phyloP scores from a whole-genome alignment of 1,284 basidiomycete genomes.

The Entoloma clypeatum region DNA sequence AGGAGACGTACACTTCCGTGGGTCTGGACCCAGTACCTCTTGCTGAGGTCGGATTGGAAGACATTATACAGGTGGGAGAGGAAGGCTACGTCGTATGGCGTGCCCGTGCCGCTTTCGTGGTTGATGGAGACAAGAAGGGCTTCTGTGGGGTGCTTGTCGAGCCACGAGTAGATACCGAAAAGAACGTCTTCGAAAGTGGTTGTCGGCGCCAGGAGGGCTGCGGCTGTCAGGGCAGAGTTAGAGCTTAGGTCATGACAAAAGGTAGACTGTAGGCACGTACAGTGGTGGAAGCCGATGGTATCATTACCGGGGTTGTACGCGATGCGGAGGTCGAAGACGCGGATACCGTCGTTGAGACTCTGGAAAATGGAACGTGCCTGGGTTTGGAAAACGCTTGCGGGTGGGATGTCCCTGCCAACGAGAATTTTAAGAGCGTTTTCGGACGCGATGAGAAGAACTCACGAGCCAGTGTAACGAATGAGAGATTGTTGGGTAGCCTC shows the following conservation, averaged over 20 bases:
- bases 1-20: conserved; percentile 31
- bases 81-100: conserved; percentile 33
- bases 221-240: conserved; percentile 21
- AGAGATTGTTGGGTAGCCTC: conserved; percentile 36
- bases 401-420: conserved; percentile 27
- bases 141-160: conserved; percentile 42
- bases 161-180: conserved; percentile 42
- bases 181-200: conserved; percentile 42
- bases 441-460: conserved; percentile 15
- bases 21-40: conserved; percentile 36
- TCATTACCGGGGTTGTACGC: conserved; percentile 46
- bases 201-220: conserved; percentile 38
- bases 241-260: neutral
- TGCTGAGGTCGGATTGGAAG: conserved; percentile 30
- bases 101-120: conserved; percentile 38
- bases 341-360: conserved; percentile 42
- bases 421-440: neutral
- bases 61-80: conserved; percentile 33
- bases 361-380: conserved; percentile 42
- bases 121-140: conserved; percentile 43
- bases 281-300: conserved; percentile 44
- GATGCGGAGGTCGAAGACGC: conserved; percentile 42
- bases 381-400: conserved; percentile 36
- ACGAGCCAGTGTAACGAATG: conserved; percentile 41
- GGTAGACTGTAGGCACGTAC: conserved; percentile 21